Percentiles rank a stretch among this genome's conserved stretches.
These are phyloP conservation scores for Aspergillus taichungensis DNA, from an alignment of 495 filamentous ascomycete genomes.

Conservation along the genomic window DNA sequence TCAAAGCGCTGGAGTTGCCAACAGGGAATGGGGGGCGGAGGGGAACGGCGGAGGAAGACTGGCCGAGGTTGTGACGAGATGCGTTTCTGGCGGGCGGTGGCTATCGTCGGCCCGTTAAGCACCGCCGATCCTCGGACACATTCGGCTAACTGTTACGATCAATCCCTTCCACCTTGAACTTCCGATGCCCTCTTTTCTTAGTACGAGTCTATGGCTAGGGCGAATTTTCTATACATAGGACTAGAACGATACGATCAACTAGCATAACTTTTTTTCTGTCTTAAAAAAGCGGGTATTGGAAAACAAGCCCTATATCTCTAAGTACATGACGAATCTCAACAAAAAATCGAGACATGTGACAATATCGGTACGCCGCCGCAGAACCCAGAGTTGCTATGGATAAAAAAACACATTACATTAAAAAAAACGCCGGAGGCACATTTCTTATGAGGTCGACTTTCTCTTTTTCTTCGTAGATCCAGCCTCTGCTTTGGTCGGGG, in stretches of 20 bases:
- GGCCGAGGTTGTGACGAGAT: constrained; percentile 17
- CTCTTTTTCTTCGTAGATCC: constrained; percentile 34
- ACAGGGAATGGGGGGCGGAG: constrained; percentile 8
- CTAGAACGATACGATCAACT: background rate
- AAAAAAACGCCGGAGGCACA: constrained; percentile 14
- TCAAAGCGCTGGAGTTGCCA: constrained; percentile 6
- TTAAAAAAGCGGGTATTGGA: constrained; percentile 1
- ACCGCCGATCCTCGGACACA: constrained; percentile 31
- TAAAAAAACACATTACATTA: constrained; percentile 24
- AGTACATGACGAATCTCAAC: constrained; percentile 1
- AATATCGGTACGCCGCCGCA: constrained; percentile 26
- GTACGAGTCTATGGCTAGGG: too few relatives aligned
- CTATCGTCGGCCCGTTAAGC: constrained; percentile 17
- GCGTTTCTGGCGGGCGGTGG: constrained; percentile 5
- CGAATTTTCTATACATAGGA: too few relatives aligned
- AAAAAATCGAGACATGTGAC: constrained; percentile 22
- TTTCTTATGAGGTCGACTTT: constrained; percentile 34
- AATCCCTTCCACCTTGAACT: background rate
- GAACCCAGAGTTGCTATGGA: constrained; percentile 8
- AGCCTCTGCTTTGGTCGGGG: constrained; percentile 9
- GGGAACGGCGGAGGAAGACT: constrained; percentile 17
- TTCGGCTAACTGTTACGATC: constrained; percentile 29
- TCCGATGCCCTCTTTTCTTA: background rate
- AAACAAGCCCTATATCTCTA: constrained; percentile 11
- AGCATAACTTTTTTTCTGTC: constrained; percentile 5